Evolutionary conservation across 768 basidiomycete species (phyloP), one percentile per base, ranked within the genome.

Genomic region (Cystobasidium ongulense): DNA sequence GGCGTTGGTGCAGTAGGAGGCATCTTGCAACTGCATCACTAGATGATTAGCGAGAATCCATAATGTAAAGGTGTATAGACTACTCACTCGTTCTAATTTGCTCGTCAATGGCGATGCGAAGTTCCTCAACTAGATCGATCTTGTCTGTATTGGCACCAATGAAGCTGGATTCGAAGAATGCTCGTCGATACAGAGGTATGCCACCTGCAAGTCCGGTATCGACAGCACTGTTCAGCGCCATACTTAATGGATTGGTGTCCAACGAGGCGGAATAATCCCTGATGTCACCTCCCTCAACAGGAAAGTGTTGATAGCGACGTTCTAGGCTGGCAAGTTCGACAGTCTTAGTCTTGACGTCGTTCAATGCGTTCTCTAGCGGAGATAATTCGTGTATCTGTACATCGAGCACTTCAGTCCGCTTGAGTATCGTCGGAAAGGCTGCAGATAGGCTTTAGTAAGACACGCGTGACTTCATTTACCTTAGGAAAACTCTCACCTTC

Each of bases 371-470:
- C 77, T 92, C 88, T 23, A 96, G 82, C 0, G 95, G 93, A 0
- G 91, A 91, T 57, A 95, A 87, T 80, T 94, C 90, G 63, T 87
- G 83, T 23, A 88, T 82, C 53, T 88, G 86, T 53, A 87, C 81
- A 41, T 85, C 87, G 35, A 91, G 83, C 52, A 97, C 86, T 79
- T 96, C 93, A 0, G 91, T 92, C 27, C 95, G 87, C 36, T 90
- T 87, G 41, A 97, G 85, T 1, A 97, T 90, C 0, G 92, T 93
- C 0, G 95, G 95, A 82, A 94, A 93, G 1, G 87, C 85, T 67
- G n/a, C 15, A 18, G 13, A 29, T 21, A 39, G 35, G 23, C 29
- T 38, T 13, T 36, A 50, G 38, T 50, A 10, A 27, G 27, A 27
- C 18, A 15, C 23, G 27, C 11, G 27, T 31, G 31, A 8, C 62